These are phyloP conservation scores for Puccinia novopanici DNA, from an alignment of 1,284 basidiomycete genomes.

Conservation along the genomic window DNA sequence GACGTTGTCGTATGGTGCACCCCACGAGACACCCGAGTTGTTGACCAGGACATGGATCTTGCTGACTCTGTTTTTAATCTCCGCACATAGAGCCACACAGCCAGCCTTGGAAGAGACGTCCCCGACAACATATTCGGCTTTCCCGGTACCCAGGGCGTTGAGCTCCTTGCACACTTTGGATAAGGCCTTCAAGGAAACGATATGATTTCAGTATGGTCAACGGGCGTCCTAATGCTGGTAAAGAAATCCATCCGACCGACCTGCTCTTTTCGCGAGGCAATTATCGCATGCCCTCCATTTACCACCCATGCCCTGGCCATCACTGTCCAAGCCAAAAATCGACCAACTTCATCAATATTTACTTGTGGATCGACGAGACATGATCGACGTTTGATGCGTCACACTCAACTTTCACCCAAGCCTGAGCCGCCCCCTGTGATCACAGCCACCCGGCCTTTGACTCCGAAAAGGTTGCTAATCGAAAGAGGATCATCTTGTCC, in stretches of 20 bases:
- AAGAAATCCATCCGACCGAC: slow-evolving; percentile 5
- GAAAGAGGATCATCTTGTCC: slow-evolving; percentile 11
- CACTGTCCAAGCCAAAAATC: slow-evolving; percentile 25
- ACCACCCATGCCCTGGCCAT: slow-evolving; percentile 50
- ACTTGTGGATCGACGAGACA: no score
- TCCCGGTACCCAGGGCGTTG: slow-evolving; percentile 34
- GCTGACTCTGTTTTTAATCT: slow-evolving; percentile 45
- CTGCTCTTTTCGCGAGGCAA: slow-evolving; percentile 51
- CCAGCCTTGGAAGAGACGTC: slow-evolving; percentile 48
- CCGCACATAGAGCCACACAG: slow-evolving; percentile 43
- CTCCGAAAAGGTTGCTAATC: slow-evolving; percentile 43
- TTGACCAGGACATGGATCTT: slow-evolving; percentile 51
- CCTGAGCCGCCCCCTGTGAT: slow-evolving; percentile 51
- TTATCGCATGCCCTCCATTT: slow-evolving; percentile 49
- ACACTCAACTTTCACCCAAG: slow-evolving; percentile 51
- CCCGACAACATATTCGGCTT: slow-evolving; percentile 46
- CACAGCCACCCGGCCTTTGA: slow-evolving; percentile 41
- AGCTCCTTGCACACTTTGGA: slow-evolving; percentile 44
- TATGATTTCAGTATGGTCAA: no score
- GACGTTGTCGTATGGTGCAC: slow-evolving; percentile 48
- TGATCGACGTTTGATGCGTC: background rate
- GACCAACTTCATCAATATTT: background rate
- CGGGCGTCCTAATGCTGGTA: background rate
- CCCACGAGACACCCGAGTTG: slow-evolving; percentile 52
- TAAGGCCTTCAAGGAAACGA: slow-evolving; percentile 31